Percentiles rank a stretch among this genome's conserved stretches.
Conservation (phyloP, 1,284 basidiomycete genomes). For the Violaceomyces palustris region DNA sequence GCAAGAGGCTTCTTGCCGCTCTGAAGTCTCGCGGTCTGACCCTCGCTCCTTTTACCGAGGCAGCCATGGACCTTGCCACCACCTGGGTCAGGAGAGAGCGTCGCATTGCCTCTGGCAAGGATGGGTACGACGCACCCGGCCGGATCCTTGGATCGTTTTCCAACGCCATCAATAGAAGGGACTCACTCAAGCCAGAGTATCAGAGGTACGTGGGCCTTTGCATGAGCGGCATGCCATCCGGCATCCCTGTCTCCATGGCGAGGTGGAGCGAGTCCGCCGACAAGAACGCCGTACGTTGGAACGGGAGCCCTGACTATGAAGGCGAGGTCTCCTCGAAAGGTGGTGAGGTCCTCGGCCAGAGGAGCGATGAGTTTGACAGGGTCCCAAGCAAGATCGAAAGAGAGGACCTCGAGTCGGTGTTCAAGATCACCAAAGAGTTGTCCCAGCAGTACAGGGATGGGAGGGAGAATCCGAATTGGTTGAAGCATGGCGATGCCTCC, state of each 20-base stretch:
- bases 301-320: no score
- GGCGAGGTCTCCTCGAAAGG: no score
- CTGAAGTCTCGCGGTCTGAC: constrained; percentile 9
- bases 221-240: constrained; percentile 15
- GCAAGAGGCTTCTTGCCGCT: not conserved
- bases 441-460: constrained; percentile 6
- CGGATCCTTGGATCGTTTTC: constrained; percentile 13
- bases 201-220: constrained; percentile 12
- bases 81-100: constrained; percentile 15
- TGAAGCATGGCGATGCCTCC: constrained; percentile 9
- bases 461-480: constrained; percentile 6
- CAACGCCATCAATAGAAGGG: constrained; percentile 17
- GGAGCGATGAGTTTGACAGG: no score
- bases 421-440: constrained; percentile 1
- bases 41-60: constrained; percentile 18
- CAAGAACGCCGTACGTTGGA: no score
- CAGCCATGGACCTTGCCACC: constrained; percentile 9
- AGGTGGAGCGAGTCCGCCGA: no score
- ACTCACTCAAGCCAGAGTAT: constrained; percentile 7
- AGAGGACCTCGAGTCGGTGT: constrained; percentile 1
- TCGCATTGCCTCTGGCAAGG: no score
- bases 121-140: constrained; percentile 2
- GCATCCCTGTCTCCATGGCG: constrained; percentile 4
- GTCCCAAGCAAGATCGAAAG: no score
- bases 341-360: no score